Conservation (phyloP, 495 filamentous ascomycete species). For the Cercophora scortea region DNA sequence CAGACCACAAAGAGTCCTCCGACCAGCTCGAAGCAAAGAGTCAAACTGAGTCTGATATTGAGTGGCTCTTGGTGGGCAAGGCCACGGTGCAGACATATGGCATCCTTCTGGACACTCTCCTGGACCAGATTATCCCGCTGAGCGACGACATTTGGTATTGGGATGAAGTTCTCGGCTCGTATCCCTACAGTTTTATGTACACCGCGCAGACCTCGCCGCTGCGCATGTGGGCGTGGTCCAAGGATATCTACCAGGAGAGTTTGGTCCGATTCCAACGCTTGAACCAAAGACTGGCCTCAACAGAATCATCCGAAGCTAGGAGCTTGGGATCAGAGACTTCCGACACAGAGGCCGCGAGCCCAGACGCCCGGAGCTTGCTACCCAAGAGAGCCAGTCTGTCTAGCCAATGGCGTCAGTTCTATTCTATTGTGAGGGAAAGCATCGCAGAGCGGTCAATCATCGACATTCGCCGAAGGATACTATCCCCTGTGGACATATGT, state of each 20-base stretch:
- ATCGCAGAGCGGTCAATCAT: conserved; percentile 53
- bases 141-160: conserved; percentile 87
- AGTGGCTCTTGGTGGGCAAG: conserved; percentile 84
- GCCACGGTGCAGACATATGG: conserved; percentile 81
- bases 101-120: conserved; percentile 58
- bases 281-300: neutral
- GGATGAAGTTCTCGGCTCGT: conserved; percentile 72
- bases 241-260: conserved; percentile 54
- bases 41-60: conserved; percentile 61
- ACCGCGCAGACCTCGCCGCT: conserved; percentile 73
- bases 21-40: conserved; percentile 21
- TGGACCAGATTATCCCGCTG: conserved; percentile 73
- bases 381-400: conserved; percentile 21
- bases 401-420: conserved; percentile 67
- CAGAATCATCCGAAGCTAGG: neutral
- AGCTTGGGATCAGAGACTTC: too few species aligned
- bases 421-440: conserved; percentile 66
- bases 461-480: conserved; percentile 51
- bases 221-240: conserved; percentile 58
- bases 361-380: neutral
- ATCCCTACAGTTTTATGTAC: conserved; percentile 65
- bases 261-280: conserved; percentile 33
- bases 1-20: conserved; percentile 1
- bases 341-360: neutral
- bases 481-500: conserved; percentile 62